phyloP scores from a whole-genome alignment of 768 basidiomycete species.

The Suillus ampliporus region DNA sequence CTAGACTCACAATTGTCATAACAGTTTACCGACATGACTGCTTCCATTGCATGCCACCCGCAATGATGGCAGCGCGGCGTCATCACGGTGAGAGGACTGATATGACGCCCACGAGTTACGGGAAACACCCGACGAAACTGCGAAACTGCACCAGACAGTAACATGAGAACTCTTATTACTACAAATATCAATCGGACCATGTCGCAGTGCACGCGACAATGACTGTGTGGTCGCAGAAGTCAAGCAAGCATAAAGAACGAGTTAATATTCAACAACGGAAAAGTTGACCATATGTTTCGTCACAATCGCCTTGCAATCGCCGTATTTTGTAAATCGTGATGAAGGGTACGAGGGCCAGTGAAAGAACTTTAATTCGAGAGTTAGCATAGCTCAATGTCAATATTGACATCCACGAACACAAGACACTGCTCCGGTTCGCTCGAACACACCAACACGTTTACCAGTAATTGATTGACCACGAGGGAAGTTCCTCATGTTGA shows the following conservation, averaged over 20 bases:
- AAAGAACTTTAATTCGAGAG: not conserved
- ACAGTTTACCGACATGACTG: too few relatives aligned
- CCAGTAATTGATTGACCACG: not conserved
- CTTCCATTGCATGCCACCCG: not conserved
- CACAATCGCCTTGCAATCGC: not conserved
- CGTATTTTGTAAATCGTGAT: not conserved
- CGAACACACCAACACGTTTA: not conserved
- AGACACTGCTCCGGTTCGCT: not conserved
- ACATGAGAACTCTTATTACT: not conserved
- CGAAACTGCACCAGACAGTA: not conserved
- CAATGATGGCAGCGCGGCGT: not conserved
- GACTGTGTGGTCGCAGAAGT: not conserved
- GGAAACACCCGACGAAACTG: not conserved
- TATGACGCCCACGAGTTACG: not conserved
- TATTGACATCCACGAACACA: not conserved
- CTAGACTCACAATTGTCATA: slow-evolving; percentile 1
- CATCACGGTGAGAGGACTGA: not conserved
- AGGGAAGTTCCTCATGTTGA: not conserved
- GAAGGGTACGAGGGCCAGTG: not conserved
- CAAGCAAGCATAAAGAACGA: not conserved
- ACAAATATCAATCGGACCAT: not conserved
- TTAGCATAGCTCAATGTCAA: not conserved
- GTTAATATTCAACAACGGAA: not conserved
- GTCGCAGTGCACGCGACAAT: not conserved
- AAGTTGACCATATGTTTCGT: too few relatives aligned